Percentiles rank a stretch among this genome's conserved stretches.
Evolutionary conservation across 2,329 filamentous ascomycete genomes (phyloP).

Genomic region (Phoma sp.): DNA sequence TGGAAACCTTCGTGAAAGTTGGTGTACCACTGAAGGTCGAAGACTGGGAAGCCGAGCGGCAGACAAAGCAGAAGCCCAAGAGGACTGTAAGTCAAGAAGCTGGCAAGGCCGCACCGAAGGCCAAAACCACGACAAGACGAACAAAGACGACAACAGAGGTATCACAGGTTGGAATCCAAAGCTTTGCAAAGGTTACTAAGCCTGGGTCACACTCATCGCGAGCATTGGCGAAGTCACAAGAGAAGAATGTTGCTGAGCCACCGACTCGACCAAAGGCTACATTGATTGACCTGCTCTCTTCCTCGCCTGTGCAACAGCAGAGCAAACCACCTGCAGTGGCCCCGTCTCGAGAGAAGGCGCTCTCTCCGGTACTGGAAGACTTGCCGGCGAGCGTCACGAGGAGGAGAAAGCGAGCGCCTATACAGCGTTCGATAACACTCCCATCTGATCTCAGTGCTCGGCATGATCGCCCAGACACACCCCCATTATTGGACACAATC

Average conservation of each 20-base stretch:
- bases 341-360: conserved; percentile 22
- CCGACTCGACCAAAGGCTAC: not conserved
- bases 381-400: conserved; percentile 42
- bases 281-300: conserved; percentile 40
- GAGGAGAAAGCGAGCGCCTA: conserved; percentile 36
- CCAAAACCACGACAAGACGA: conserved; percentile 29
- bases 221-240: conserved; percentile 31
- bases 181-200: conserved; percentile 48
- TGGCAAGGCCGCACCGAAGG: conserved; percentile 27
- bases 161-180: conserved; percentile 35
- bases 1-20: conserved; percentile 68
- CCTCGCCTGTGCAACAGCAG: conserved; percentile 30
- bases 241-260: not conserved
- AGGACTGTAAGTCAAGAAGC: conserved; percentile 31
- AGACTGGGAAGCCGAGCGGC: conserved; percentile 64
- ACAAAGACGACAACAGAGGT: conserved; percentile 29
- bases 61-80: conserved; percentile 32
- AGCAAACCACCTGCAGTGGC: not conserved
- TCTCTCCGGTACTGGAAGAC: conserved; percentile 30
- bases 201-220: conserved; percentile 34
- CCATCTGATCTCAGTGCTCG: conserved; percentile 24
- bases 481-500: conserved; percentile 26
- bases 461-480: conserved; percentile 26
- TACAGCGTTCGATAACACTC: conserved; percentile 46
- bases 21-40: conserved; percentile 71